Conservation (phyloP, 2,329 filamentous ascomycete genomes). For the Bipolaris sorokiniana region DNA sequence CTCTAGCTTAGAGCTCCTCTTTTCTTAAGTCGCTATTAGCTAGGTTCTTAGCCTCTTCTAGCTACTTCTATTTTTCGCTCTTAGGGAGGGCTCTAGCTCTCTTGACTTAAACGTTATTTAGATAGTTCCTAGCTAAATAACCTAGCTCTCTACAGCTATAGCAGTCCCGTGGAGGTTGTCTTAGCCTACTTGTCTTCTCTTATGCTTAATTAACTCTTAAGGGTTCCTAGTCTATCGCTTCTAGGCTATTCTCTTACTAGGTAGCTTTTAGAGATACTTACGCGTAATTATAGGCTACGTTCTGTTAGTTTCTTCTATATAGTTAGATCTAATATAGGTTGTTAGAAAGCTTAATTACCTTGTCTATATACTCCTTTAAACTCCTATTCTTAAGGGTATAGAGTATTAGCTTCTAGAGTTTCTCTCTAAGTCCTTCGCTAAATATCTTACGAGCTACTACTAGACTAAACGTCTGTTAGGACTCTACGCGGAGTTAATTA, state of each 20-base stretch:
- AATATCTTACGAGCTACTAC: background rate
- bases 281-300: too few species aligned
- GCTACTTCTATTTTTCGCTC: background rate
- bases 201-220: background rate
- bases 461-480: background rate
- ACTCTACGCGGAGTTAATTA: too few species aligned
- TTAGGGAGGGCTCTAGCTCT: too few species aligned
- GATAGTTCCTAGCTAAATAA: background rate
- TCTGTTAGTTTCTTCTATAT: background rate
- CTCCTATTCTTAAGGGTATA: too few species aligned
- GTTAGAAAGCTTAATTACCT: background rate
- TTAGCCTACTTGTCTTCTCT: background rate
- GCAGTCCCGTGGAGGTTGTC: background rate
- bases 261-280: background rate
- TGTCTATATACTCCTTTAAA: too few species aligned
- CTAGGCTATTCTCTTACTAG: background rate
- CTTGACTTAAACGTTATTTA: background rate
- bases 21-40: background rate
- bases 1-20: background rate
- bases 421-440: background rate
- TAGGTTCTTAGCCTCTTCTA: background rate
- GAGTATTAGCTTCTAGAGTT: too few species aligned
- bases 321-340: background rate
- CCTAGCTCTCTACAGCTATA: background rate
- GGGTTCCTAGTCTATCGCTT: background rate